Evolutionary conservation across 2,329 filamentous ascomycete species (phyloP).

Genomic region (Penicillium sp.): DNA sequence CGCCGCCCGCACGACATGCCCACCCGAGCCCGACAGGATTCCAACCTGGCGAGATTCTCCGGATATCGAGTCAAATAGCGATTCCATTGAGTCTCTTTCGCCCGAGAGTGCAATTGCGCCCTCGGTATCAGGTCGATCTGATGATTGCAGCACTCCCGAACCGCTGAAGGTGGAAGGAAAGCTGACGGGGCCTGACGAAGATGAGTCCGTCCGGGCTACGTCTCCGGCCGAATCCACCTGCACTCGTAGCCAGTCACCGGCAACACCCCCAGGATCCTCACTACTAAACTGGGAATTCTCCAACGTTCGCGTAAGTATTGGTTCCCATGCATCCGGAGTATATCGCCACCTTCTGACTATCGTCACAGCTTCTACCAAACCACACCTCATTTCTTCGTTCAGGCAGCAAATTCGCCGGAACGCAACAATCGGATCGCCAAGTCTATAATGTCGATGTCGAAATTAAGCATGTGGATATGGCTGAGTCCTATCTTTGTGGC

Average conservation of each 20-base stretch:
- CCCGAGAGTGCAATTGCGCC: constrained; percentile 25
- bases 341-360: constrained; percentile 16
- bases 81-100: constrained; percentile 30
- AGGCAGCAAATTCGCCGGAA: constrained; percentile 84
- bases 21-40: constrained; percentile 46
- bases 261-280: constrained; percentile 41
- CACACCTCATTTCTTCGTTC: constrained; percentile 82
- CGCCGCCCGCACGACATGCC: constrained; percentile 48
- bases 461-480: constrained; percentile 93
- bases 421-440: constrained; percentile 88
- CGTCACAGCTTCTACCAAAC: constrained; percentile 66
- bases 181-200: constrained; percentile 30
- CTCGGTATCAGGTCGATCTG: constrained; percentile 28
- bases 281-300: constrained; percentile 57
- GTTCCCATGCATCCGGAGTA: constrained; percentile 1
- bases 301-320: constrained; percentile 52
- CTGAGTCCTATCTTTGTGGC: constrained; percentile 89
- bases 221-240: constrained; percentile 36
- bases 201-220: constrained; percentile 37
- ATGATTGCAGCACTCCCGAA: constrained; percentile 29
- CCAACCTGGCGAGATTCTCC: constrained; percentile 35
- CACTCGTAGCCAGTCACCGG: constrained; percentile 29
- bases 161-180: constrained; percentile 30
- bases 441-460: constrained; percentile 95
- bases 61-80: constrained; percentile 25